Evolutionary conservation across 2,329 filamentous ascomycete species (phyloP).

Genomic region (Xylaria arbuscula): DNA sequence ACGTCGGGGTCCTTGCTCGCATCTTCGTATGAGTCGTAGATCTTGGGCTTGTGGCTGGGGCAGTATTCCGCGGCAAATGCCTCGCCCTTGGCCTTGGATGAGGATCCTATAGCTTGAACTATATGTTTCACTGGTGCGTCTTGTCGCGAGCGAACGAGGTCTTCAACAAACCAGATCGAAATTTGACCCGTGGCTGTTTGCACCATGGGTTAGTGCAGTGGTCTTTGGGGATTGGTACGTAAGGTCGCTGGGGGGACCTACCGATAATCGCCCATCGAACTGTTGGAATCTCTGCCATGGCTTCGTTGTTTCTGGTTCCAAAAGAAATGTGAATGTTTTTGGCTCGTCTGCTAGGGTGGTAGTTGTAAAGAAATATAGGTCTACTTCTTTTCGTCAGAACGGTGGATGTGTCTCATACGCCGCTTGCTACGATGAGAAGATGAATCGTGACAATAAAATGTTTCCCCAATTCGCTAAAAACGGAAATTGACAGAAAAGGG

Average conservation of each 20-base stretch:
- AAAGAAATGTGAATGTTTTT: too few species aligned
- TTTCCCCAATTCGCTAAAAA: too few species aligned
- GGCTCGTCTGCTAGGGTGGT: too few species aligned
- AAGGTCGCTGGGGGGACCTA: conserved; percentile 6
- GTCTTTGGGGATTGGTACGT: not conserved
- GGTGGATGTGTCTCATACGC: too few species aligned
- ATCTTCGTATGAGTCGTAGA: conserved; percentile 55
- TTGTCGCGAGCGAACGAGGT: conserved; percentile 53
- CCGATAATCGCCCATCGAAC: conserved; percentile 52
- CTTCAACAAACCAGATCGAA: conserved; percentile 58
- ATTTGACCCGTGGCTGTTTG: conserved; percentile 55
- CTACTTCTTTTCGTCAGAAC: too few species aligned
- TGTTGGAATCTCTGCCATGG: conserved; percentile 35
- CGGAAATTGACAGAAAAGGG: too few species aligned
- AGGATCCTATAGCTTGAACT: conserved; percentile 57
- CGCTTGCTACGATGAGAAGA: too few species aligned
- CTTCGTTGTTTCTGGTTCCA: not conserved
- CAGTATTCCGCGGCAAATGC: conserved; percentile 53
- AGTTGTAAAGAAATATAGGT: too few species aligned
- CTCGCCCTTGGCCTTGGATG: conserved; percentile 53
- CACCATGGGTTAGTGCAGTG: not conserved
- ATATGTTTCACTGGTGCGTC: conserved; percentile 54
- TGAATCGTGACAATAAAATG: too few species aligned
- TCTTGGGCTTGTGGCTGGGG: conserved; percentile 43
- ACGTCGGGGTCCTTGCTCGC: conserved; percentile 56